These are phyloP conservation scores for Diplodia seriata DNA, from an alignment of 2,329 filamentous ascomycete genomes.

Conservation along the genomic window DNA sequence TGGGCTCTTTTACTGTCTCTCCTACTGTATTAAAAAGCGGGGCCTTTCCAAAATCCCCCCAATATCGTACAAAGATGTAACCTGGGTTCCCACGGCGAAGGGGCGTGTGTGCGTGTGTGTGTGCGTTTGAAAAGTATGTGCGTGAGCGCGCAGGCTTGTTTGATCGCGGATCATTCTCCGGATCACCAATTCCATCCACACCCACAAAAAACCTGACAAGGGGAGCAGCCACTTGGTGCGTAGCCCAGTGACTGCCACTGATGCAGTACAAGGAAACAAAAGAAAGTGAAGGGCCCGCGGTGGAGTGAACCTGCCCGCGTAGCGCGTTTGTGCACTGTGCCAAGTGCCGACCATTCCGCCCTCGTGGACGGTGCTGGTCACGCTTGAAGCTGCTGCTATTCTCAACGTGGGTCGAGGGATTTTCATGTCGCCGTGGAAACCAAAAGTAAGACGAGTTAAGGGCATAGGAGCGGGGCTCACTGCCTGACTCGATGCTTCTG, in stretches of 20 bases:
- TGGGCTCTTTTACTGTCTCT: neutral
- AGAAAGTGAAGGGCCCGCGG: constrained; percentile 8
- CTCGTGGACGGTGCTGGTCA: neutral
- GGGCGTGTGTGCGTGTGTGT: neutral
- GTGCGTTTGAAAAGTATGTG: constrained; percentile 1
- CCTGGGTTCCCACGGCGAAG: constrained; percentile 3
- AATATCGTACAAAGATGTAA: constrained; percentile 6
- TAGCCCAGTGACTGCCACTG: neutral
- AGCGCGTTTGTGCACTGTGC: neutral
- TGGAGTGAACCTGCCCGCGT: constrained; percentile 13
- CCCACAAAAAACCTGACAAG: neutral
- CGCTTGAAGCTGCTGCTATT: neutral
- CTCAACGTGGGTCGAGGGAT: neutral
- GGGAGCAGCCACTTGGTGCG: neutral
- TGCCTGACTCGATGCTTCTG: constrained; percentile 1
- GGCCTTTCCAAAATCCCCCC: constrained; percentile 2
- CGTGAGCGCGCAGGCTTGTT: constrained; percentile 8
- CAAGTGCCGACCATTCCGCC: neutral
- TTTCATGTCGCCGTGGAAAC: neutral
- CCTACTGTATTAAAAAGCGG: neutral
- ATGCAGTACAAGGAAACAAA: constrained; percentile 13
- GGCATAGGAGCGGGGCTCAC: neutral
- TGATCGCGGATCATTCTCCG: neutral
- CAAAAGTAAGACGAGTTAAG: neutral
- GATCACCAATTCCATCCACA: neutral